Evolutionary conservation across 1,139 yeast genomes (phyloP), one percentile per base, ranked within the genome.

Genomic region (Yamadazyma kanchanaburiensis): DNA sequence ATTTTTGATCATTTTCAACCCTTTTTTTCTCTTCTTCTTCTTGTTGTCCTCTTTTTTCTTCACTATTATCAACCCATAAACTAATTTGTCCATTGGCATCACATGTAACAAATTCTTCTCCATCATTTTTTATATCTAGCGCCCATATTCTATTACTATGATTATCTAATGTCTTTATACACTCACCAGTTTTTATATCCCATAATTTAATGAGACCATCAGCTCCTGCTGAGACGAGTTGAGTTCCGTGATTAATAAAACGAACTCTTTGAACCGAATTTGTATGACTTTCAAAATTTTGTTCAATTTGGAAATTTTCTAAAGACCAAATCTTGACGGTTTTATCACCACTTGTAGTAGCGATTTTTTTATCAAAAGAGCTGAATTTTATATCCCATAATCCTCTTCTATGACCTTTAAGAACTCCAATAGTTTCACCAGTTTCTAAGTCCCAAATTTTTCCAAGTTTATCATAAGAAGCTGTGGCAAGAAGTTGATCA

Each of bases 121-220:
- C 95, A 43, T 82, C 84, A 20, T 73, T 63, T 38, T 74, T 67
- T 1, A 73, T 65, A 30, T 80, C 79, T 35, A 91, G 58, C 0
- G 96, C 85, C 99, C 98, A 94, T 29, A 91, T 88, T 59, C 95
- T 77, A 57, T 89, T 94, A 39, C 81, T 87, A 54, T 91, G 99
- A 44, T 85, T 85, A 57, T 89, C 96, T 34, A 88, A 66, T 0
- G 97, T 89, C 39, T 81, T 77, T 18, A 81, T 58, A 48, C 85
- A 76, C 49, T 91, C 98, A 21, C 88, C 94, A 4, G 77, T 60
- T 32, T 76, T 66, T 32, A 70, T 57, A 47, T 87, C 94, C 99
- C 99, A 91, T 4, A 91, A 63, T 55, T 91, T 91, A 33, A 91
- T 73, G 33, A 91, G 71, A 1, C 97, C 97, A 58, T 91, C 98